Evolutionary conservation across 306 rosid genomes (phyloP).

Genomic region (Argentina anserina): DNA sequence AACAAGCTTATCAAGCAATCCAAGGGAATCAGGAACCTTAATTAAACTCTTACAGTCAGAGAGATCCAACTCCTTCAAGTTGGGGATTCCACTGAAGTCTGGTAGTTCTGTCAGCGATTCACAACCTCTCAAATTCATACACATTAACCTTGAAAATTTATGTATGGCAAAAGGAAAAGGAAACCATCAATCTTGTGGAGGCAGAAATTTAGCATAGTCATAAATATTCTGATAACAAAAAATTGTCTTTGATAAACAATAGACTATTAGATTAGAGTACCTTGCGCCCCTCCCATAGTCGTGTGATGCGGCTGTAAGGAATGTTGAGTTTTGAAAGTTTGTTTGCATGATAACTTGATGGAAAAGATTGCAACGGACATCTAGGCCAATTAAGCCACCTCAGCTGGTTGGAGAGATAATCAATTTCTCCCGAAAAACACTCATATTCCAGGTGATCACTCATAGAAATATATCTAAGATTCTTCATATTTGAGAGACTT

Average conservation of each 20-base stretch:
- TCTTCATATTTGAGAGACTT: constrained; percentile 21
- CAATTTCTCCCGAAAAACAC: constrained; percentile 12
- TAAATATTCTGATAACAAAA: too few relatives aligned
- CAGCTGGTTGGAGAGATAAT: constrained; percentile 22
- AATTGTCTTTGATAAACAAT: not conserved
- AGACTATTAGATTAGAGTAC: not conserved
- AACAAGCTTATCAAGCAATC: not conserved
- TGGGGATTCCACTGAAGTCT: not conserved
- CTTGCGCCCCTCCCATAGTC: constrained; percentile 20
- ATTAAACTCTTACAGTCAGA: not conserved
- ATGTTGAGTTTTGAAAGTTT: constrained; percentile 30
- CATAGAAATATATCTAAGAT: constrained; percentile 27
- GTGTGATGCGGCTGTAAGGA: constrained; percentile 23
- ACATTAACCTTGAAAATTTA: not conserved
- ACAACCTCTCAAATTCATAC: not conserved
- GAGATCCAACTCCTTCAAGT: not conserved
- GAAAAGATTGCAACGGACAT: constrained; percentile 32
- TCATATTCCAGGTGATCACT: not conserved
- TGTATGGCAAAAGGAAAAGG: not conserved
- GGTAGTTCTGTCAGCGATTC: not conserved
- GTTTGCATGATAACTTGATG: constrained; percentile 27
- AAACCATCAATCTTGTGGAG: not conserved
- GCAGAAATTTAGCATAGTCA: not conserved
- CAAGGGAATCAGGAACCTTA: not conserved
- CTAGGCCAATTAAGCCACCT: constrained; percentile 32